phyloP scores from a whole-genome alignment of 225 moss, liverwort and hornwort genomes.

The Climacium dendroides region DNA sequence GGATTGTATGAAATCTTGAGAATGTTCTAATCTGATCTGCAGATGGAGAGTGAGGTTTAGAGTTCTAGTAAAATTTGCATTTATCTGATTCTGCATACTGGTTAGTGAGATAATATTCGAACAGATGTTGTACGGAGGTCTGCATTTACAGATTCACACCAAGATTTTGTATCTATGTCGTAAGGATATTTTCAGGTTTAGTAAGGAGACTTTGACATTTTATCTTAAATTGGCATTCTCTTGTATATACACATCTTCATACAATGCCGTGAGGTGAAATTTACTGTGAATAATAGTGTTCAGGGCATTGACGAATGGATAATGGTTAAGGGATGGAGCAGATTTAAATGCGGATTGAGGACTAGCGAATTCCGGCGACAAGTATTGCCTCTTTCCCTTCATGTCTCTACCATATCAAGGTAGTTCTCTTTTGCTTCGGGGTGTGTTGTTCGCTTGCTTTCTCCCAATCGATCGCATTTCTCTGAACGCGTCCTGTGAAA shows the following conservation, averaged over 20 bases:
- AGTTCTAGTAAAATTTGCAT: not conserved
- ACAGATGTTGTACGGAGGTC: not conserved
- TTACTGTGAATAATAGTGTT: not conserved
- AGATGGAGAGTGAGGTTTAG: not conserved
- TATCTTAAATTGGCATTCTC: not conserved
- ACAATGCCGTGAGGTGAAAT: not conserved
- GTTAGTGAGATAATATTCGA: not conserved
- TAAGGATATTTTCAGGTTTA: not conserved
- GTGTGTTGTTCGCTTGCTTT: not conserved
- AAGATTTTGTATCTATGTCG: not conserved
- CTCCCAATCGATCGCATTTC: not conserved
- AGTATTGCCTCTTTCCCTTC: not conserved
- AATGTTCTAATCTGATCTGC: not conserved
- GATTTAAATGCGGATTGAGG: slow-evolving; percentile 14
- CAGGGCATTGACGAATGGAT: slow-evolving; percentile 8
- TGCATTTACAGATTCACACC: not conserved
- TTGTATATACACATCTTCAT: not conserved
- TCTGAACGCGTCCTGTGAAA: not conserved
- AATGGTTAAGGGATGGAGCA: slow-evolving; percentile 35
- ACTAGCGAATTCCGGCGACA: not conserved
- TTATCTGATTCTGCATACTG: not conserved
- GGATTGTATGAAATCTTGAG: not conserved
- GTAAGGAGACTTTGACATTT: not conserved
- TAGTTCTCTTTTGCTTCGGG: not conserved
- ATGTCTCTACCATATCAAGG: slow-evolving; percentile 11